Evolutionary conservation across 768 basidiomycete genomes (phyloP).

Genomic region (Leucocoprinus sp.): DNA sequence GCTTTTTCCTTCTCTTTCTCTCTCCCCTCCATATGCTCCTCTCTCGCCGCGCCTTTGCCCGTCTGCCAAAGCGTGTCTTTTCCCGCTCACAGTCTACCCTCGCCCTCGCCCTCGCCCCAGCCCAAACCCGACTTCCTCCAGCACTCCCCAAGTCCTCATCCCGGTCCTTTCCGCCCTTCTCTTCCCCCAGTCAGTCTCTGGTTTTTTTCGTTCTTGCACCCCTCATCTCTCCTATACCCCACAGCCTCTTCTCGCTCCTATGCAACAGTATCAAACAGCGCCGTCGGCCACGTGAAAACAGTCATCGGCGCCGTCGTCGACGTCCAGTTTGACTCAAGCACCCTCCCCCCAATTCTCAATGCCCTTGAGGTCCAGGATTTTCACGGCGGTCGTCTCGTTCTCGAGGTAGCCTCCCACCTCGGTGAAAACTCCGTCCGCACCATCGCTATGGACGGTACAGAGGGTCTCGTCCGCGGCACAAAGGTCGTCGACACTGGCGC

Average conservation of each 20-base stretch:
- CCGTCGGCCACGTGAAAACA: slow-evolving; percentile 83
- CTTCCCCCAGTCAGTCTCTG: too few species aligned
- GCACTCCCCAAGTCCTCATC: slow-evolving; percentile 40
- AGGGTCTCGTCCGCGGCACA: slow-evolving; percentile 98
- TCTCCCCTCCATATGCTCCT: slow-evolving; percentile 57
- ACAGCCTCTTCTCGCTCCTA: too few species aligned
- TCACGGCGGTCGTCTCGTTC: slow-evolving; percentile 92
- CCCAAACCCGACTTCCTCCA: slow-evolving; percentile 35
- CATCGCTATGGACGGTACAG: slow-evolving; percentile 99
- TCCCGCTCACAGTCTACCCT: slow-evolving; percentile 64
- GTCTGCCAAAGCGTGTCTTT: slow-evolving; percentile 79
- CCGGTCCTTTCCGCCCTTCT: slow-evolving; percentile 19
- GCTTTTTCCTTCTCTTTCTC: slow-evolving; percentile 21
- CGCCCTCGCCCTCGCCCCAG: slow-evolving; percentile 44
- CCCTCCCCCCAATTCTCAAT: slow-evolving; percentile 96
- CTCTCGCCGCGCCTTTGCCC: slow-evolving; percentile 78
- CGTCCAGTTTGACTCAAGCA: slow-evolving; percentile 93
- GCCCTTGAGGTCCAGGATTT: slow-evolving; percentile 97
- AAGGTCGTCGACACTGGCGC: slow-evolving; percentile 95
- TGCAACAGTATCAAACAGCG: slow-evolving; percentile 78
- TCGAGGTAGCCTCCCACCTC: slow-evolving; percentile 97
- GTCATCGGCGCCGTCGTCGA: slow-evolving; percentile 99
- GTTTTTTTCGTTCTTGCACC: slow-evolving; percentile 16
- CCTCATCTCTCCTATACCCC: slow-evolving; percentile 35
- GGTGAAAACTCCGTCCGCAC: slow-evolving; percentile 99